Evolutionary conservation across 352 stramenopile genomes (phyloP).

Genomic region (Phytopythium mirpurense): DNA sequence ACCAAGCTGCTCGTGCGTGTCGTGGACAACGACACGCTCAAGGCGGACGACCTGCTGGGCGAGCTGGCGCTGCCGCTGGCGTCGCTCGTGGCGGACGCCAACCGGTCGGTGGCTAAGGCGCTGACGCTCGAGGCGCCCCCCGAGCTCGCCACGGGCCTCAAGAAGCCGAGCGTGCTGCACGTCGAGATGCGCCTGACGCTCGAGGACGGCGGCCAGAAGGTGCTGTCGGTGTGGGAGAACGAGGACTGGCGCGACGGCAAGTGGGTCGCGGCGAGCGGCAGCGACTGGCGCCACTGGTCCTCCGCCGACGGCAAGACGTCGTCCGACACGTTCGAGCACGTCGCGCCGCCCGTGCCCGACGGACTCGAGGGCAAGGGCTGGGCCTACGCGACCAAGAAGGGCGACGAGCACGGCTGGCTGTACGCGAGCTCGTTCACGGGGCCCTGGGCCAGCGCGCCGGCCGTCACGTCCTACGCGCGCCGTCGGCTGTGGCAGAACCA

Average conservation of each 20-base stretch:
- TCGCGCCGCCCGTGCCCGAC: slow-evolving; percentile 48
- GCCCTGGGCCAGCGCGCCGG: slow-evolving; percentile 33
- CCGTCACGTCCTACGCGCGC: slow-evolving; percentile 30
- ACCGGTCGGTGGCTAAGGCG: slow-evolving; percentile 43
- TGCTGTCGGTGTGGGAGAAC: slow-evolving; percentile 65
- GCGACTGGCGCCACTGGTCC: slow-evolving; percentile 48
- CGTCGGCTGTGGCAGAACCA: slow-evolving; percentile 72
- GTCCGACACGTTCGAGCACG: slow-evolving; percentile 59
- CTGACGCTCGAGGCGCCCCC: slow-evolving; percentile 44
- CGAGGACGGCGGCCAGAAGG: slow-evolving; percentile 49
- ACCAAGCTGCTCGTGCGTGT: slow-evolving; percentile 50
- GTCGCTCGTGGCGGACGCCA: slow-evolving; percentile 39
- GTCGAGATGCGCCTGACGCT: slow-evolving; percentile 43
- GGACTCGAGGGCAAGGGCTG: slow-evolving; percentile 49
- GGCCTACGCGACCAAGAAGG: slow-evolving; percentile 60
- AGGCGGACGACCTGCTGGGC: slow-evolving; percentile 57
- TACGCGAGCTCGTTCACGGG: slow-evolving; percentile 64
- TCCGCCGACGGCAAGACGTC: slow-evolving; percentile 53
- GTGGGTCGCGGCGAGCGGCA: slow-evolving; percentile 47
- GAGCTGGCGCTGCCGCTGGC: slow-evolving; percentile 42
- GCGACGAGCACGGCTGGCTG: slow-evolving; percentile 65
- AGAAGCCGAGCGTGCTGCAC: slow-evolving; percentile 17
- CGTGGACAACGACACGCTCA: slow-evolving; percentile 65
- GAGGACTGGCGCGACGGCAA: slow-evolving; percentile 39
- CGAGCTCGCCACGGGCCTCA: slow-evolving; percentile 30